These are phyloP conservation scores for Geotrichum phurueaensis DNA, from an alignment of 1,139 yeast genomes.

Conservation along the genomic window DNA sequence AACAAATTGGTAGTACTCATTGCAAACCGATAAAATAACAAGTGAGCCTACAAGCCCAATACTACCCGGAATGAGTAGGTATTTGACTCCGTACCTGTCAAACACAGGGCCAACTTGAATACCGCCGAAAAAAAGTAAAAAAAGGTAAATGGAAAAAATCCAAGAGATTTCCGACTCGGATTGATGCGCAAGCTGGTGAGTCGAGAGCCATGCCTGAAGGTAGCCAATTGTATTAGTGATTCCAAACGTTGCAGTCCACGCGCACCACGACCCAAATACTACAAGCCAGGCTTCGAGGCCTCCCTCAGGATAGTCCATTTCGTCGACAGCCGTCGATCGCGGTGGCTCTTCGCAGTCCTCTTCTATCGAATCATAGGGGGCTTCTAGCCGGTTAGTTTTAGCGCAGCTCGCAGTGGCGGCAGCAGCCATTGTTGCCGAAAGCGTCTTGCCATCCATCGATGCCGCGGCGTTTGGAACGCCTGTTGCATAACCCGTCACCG, in stretches of 20 bases:
- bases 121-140: slow-evolving; percentile 52
- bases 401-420: neutral
- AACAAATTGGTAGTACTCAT: slow-evolving; percentile 51
- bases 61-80: slow-evolving; percentile 41
- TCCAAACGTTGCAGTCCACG: slow-evolving; percentile 57
- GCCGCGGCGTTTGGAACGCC: neutral
- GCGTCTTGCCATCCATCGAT: too few species aligned
- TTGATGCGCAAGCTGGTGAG: slow-evolving; percentile 43
- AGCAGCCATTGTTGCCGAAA: neutral
- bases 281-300: slow-evolving; percentile 53
- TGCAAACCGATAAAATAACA: slow-evolving; percentile 49
- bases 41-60: slow-evolving; percentile 45
- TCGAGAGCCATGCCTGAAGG: slow-evolving; percentile 51
- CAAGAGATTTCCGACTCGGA: slow-evolving; percentile 50
- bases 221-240: slow-evolving; percentile 55
- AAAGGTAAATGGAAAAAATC: slow-evolving; percentile 56
- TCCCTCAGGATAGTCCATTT: slow-evolving; percentile 52
- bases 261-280: slow-evolving; percentile 55
- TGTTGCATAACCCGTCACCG: neutral
- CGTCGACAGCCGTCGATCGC: neutral
- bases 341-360: slow-evolving; percentile 13
- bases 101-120: slow-evolving; percentile 57
- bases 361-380: slow-evolving; percentile 4
- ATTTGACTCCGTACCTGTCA: slow-evolving; percentile 40
- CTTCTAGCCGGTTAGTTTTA: neutral